Evolutionary conservation across 768 basidiomycete genomes (phyloP).

Genomic region (Hemileccinum impolitum): DNA sequence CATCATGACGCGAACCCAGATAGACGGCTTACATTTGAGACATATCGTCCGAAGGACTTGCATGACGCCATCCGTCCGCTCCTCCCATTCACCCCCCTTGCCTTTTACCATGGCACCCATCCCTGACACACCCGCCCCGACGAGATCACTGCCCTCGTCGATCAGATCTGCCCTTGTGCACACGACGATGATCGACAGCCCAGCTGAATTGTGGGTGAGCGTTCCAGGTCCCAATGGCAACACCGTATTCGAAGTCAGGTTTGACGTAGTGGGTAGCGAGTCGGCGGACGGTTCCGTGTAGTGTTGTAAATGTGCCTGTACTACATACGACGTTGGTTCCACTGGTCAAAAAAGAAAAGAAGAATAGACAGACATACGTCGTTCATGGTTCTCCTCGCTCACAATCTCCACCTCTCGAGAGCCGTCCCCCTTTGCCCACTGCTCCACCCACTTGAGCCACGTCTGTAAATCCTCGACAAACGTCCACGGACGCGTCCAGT

Average conservation of each 20-base stretch:
- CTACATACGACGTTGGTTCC: slow-evolving; percentile 37
- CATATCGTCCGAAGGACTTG: slow-evolving; percentile 92
- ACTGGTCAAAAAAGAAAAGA: not conserved
- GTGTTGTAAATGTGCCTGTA: slow-evolving; percentile 86
- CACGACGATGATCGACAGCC: slow-evolving; percentile 83
- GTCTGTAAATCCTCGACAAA: slow-evolving; percentile 81
- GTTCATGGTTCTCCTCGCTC: slow-evolving; percentile 78
- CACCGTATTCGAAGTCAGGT: slow-evolving; percentile 58
- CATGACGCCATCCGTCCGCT: slow-evolving; percentile 92
- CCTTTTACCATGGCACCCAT: slow-evolving; percentile 92
- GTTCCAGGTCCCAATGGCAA: slow-evolving; percentile 84
- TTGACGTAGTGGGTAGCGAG: slow-evolving; percentile 58
- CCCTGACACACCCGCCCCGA: slow-evolving; percentile 65
- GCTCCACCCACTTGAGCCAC: slow-evolving; percentile 87
- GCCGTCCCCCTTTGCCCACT: slow-evolving; percentile 67
- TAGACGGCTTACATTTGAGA: slow-evolving; percentile 70
- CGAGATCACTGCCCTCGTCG: slow-evolving; percentile 73
- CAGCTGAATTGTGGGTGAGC: slow-evolving; percentile 81
- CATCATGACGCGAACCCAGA: not conserved
- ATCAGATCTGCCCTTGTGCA: slow-evolving; percentile 94
- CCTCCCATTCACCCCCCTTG: slow-evolving; percentile 92
- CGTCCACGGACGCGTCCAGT: slow-evolving; percentile 94
- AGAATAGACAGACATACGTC: slow-evolving; percentile 59
- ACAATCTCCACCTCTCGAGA: slow-evolving; percentile 70
- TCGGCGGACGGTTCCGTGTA: slow-evolving; percentile 80